phyloP scores from a whole-genome alignment of 306 rosid genomes.

The Prunus campanulata region DNA sequence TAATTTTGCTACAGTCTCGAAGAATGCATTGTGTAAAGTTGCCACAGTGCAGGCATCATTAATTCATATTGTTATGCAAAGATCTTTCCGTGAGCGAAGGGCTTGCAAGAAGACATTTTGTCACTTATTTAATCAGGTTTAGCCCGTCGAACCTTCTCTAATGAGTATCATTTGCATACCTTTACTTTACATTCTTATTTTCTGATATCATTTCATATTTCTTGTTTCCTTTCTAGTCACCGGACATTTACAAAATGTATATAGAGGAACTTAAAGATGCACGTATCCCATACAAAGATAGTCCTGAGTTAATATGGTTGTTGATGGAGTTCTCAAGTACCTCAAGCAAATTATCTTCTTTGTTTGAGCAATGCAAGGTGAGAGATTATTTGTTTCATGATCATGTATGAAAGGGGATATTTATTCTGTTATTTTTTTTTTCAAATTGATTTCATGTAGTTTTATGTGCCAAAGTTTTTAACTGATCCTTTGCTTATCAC shows the following conservation, averaged over 20 bases:
- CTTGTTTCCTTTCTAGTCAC: conserved; percentile 44
- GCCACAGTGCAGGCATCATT: conserved; percentile 70
- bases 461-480: conserved; percentile 20
- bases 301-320: conserved; percentile 65
- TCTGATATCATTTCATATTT: not conserved
- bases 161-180: not conserved
- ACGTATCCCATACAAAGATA: conserved; percentile 64
- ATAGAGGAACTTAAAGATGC: conserved; percentile 64
- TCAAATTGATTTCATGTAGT: conserved; percentile 11
- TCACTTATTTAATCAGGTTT: conserved; percentile 76
- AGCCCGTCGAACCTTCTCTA: conserved; percentile 4
- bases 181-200: conserved; percentile 9
- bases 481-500: conserved; percentile 25
- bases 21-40: conserved; percentile 80
- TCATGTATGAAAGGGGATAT: conserved; percentile 2
- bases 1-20: conserved; percentile 63
- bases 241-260: conserved; percentile 57
- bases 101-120: conserved; percentile 67
- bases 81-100: conserved; percentile 59
- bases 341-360: conserved; percentile 51
- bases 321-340: conserved; percentile 65
- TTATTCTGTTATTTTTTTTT: not conserved
- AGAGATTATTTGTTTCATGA: conserved; percentile 13
- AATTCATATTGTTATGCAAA: conserved; percentile 46
- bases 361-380: conserved; percentile 69